phyloP scores from a whole-genome alignment of 352 stramenopile genomes.

The Aphanomyces stellatus region DNA sequence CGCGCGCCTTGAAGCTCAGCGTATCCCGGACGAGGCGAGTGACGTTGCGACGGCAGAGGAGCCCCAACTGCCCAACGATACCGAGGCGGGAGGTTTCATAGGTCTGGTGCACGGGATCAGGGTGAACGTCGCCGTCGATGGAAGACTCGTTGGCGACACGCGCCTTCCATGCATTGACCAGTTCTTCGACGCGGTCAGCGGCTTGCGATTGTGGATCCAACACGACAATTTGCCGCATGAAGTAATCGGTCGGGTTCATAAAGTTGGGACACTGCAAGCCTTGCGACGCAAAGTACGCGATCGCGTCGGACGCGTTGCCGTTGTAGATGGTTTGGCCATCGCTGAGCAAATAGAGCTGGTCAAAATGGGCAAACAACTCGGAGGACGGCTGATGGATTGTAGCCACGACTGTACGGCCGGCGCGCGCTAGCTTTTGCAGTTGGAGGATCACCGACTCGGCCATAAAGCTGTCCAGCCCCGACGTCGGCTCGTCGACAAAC shows the following conservation, averaged over 20 bases:
- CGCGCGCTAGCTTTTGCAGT: conserved; percentile 60
- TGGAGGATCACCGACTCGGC: conserved; percentile 40
- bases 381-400: conserved; percentile 82
- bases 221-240: conserved; percentile 40
- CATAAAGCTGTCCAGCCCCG: conserved; percentile 50
- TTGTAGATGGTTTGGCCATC: conserved; percentile 47
- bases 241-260: conserved; percentile 57
- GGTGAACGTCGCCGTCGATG: background rate
- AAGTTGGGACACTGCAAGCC: conserved; percentile 47
- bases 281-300: conserved; percentile 46
- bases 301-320: conserved; percentile 36
- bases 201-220: conserved; percentile 38
- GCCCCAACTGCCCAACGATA: conserved; percentile 24
- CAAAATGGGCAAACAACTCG: conserved; percentile 46
- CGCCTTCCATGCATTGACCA: conserved; percentile 32
- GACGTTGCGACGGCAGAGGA: conserved; percentile 38
- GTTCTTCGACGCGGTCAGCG: conserved; percentile 21
- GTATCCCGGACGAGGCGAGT: conserved; percentile 31
- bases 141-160: too few species aligned
- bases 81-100: background rate
- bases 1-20: conserved; percentile 23
- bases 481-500: conserved; percentile 79
- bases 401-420: conserved; percentile 80
- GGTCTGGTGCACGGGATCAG: too few species aligned
- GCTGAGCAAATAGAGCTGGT: conserved; percentile 46